phyloP scores from a whole-genome alignment of 306 rosid genomes.

The Lathyrus sativus region DNA sequence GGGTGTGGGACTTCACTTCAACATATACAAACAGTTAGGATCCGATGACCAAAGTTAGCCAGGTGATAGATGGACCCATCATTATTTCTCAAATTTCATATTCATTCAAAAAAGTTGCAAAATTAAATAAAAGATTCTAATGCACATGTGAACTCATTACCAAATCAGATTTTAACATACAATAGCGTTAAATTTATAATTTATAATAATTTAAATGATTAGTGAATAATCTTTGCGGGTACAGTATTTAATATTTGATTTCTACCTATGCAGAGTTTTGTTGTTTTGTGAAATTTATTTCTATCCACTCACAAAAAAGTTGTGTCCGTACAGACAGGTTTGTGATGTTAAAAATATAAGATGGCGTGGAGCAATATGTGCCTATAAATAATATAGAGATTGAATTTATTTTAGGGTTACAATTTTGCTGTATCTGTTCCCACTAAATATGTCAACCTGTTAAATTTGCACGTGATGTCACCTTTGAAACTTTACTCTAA shows the following conservation, averaged over 20 bases:
- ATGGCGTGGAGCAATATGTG: conserved; percentile 45
- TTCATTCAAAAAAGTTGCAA: neutral
- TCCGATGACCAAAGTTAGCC: conserved; percentile 10
- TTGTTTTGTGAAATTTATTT: conserved; percentile 28
- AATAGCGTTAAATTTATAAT: too few relatives aligned
- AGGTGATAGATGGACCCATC: conserved; percentile 17
- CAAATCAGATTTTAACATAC: neutral
- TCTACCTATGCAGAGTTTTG: conserved; percentile 8
- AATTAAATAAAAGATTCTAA: neutral
- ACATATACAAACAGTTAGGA: conserved; percentile 27
- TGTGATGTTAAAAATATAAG: conserved; percentile 41
- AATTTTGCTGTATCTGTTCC: conserved; percentile 44
- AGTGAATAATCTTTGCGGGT: too few relatives aligned
- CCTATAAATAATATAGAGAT: conserved; percentile 22
- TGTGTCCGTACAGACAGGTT: conserved; percentile 45
- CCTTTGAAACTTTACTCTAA: conserved; percentile 37
- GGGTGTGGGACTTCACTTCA: conserved; percentile 12
- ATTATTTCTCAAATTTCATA: neutral
- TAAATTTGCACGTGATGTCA: conserved; percentile 38
- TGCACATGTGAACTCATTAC: conserved; percentile 17
- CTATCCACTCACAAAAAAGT: conserved; percentile 23
- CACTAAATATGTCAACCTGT: conserved; percentile 35
- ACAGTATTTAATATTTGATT: too few relatives aligned
- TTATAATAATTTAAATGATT: too few relatives aligned
- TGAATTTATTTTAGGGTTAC: conserved; percentile 1